Evolutionary conservation across 495 filamentous ascomycete species (phyloP).

Genomic region (Collariella sp.): DNA sequence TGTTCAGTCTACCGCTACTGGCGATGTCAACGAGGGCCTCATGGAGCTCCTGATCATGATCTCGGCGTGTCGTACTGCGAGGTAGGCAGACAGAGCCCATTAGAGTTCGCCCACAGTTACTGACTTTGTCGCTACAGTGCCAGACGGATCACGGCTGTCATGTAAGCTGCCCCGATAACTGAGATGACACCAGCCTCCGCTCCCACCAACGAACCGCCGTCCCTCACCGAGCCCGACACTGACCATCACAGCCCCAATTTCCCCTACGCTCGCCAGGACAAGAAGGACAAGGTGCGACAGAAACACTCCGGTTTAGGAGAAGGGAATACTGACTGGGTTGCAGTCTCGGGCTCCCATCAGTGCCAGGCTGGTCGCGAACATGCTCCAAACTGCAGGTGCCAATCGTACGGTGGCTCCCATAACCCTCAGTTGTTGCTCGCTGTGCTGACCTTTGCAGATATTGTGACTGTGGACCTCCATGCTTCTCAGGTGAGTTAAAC

Average conservation of each 20-base stretch:
- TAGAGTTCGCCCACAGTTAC: background rate
- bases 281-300: slow-evolving; percentile 71
- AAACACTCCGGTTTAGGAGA: background rate
- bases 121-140: slow-evolving; percentile 19
- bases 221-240: slow-evolving; percentile 45
- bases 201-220: background rate
- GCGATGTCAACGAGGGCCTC: slow-evolving; percentile 95
- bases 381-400: slow-evolving; percentile 90
- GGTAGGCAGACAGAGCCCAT: slow-evolving; percentile 10
- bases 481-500: slow-evolving; percentile 46
- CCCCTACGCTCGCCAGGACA: slow-evolving; percentile 97
- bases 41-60: slow-evolving; percentile 99
- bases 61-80: slow-evolving; percentile 92
- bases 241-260: slow-evolving; percentile 92
- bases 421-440: slow-evolving; percentile 27
- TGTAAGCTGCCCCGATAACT: slow-evolving; percentile 16
- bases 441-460: slow-evolving; percentile 59
- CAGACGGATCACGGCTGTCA: slow-evolving; percentile 31
- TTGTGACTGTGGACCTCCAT: slow-evolving; percentile 83
- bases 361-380: slow-evolving; percentile 92
- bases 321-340: background rate
- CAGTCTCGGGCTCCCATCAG: slow-evolving; percentile 67
- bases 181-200: background rate
- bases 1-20: slow-evolving; percentile 87
- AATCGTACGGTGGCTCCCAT: slow-evolving; percentile 43